Evolutionary conservation across 768 basidiomycete species (phyloP).

Genomic region (Lentinula aciculospora): DNA sequence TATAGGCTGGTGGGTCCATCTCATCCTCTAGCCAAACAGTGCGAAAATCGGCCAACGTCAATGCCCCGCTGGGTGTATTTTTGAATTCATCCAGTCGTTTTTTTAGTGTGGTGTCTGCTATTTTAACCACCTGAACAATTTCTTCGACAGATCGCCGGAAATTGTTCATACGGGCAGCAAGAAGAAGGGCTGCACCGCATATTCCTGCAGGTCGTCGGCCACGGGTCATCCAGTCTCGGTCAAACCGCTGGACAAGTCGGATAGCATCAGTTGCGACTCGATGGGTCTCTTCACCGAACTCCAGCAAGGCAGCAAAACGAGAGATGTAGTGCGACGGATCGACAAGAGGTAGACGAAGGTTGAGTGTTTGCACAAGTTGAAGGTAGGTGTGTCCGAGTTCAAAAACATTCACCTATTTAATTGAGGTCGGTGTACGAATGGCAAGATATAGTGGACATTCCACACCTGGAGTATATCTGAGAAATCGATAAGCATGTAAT

Average conservation of each 20-base stretch:
- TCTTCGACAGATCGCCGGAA: constrained; percentile 91
- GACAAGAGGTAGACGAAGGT: constrained; percentile 80
- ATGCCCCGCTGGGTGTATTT: constrained; percentile 74
- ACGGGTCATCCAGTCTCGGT: constrained; percentile 95
- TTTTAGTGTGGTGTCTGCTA: constrained; percentile 90
- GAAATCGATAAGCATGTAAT: constrained; percentile 98
- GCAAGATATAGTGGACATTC: constrained; percentile 6
- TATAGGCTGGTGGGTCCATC: constrained; percentile 88
- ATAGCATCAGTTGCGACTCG: constrained; percentile 91
- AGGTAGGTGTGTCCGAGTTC: constrained; percentile 95
- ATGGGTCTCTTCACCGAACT: constrained; percentile 93
- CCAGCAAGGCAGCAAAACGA: constrained; percentile 89
- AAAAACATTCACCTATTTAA: constrained; percentile 85
- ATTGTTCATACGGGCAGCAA: constrained; percentile 98
- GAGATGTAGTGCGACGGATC: constrained; percentile 97
- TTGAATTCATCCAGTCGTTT: constrained; percentile 96
- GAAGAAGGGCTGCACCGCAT: constrained; percentile 90
- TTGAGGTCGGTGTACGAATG: not conserved
- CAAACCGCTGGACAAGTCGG: constrained; percentile 88
- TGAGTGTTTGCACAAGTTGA: constrained; percentile 84
- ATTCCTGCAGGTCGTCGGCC: constrained; percentile 96
- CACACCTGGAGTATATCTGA: constrained; percentile 87
- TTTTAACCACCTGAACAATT: constrained; percentile 98
- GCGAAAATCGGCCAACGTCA: constrained; percentile 87
- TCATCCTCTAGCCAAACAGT: constrained; percentile 89